A percentile compares a stretch with the other conserved stretches of the same genome.
phyloP scores from a whole-genome alignment of 352 stramenopile genomes.

The Saprolegnia diclina region DNA sequence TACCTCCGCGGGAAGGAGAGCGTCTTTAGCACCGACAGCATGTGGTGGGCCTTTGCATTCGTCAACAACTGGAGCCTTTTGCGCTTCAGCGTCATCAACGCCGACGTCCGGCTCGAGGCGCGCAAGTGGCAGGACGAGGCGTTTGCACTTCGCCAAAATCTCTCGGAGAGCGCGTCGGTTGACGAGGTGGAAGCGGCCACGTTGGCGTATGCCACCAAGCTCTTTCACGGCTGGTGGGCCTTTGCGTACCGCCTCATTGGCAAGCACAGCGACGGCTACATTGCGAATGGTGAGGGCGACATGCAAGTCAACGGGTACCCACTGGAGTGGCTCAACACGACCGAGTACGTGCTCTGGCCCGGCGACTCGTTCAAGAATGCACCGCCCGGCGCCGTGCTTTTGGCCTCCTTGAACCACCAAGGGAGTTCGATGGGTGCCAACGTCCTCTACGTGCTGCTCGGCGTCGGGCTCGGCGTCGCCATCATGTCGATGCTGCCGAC shows the following conservation, averaged over 20 bases:
- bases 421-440: too few relatives aligned
- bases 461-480: background rate
- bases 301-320: conserved; percentile 16
- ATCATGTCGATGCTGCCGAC: background rate
- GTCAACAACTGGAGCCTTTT: conserved; percentile 85
- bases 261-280: conserved; percentile 25
- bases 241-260: conserved; percentile 20
- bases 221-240: conserved; percentile 21
- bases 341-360: conserved; percentile 14
- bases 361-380: conserved; percentile 11
- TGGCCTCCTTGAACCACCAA: background rate
- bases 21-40: conserved; percentile 50
- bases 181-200: conserved; percentile 32
- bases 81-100: conserved; percentile 62
- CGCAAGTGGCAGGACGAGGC: conserved; percentile 37
- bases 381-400: background rate
- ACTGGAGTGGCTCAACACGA: background rate
- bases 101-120: conserved; percentile 45
- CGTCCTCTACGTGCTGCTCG: background rate
- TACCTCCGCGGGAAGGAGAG: conserved; percentile 57
- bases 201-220: conserved; percentile 48
- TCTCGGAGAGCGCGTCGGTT: conserved; percentile 8
- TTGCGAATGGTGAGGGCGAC: conserved; percentile 12
- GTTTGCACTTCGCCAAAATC: background rate
- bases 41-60: conserved; percentile 73